These are phyloP conservation scores for Aristolochia contorta DNA, from an alignment of 164 flowering plant species.

Conservation along the genomic window DNA sequence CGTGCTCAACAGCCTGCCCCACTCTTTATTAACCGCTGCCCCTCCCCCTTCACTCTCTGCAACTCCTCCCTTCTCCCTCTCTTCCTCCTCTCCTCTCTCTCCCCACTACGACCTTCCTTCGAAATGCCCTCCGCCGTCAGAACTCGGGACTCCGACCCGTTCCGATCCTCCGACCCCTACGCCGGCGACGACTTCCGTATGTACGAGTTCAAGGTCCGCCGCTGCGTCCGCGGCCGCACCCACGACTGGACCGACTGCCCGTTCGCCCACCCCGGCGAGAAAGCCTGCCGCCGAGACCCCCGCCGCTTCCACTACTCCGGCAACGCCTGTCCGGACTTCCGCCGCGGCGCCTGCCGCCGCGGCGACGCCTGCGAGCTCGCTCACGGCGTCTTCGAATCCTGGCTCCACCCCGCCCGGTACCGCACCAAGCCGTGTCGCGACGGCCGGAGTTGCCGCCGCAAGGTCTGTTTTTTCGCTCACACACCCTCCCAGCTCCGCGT, in stretches of 20 bases:
- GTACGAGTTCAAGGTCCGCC: conserved; percentile 80
- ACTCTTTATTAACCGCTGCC: conserved; percentile 2
- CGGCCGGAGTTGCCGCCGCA: conserved; percentile 56
- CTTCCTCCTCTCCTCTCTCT: conserved; percentile 4
- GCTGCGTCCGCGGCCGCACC: conserved; percentile 70
- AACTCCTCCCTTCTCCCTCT: conserved; percentile 10
- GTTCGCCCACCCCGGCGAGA: conserved; percentile 91
- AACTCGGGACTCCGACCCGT: conserved; percentile 8
- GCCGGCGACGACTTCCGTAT: conserved; percentile 71
- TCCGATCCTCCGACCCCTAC: conserved; percentile 13
- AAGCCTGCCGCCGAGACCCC: conserved; percentile 82
- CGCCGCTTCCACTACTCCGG: conserved; percentile 55
- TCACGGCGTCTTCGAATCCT: conserved; percentile 87
- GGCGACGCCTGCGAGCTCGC: conserved; percentile 79
- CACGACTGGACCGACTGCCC: conserved; percentile 99
- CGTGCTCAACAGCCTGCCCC: conserved; percentile 12
- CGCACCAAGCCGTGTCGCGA: conserved; percentile 86
- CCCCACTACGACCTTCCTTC: conserved; percentile 16
- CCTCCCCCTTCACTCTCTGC: conserved; percentile 1
- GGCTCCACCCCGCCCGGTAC: conserved; percentile 86
- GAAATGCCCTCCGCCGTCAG: conserved; percentile 25
- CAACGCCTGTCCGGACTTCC: conserved; percentile 58
- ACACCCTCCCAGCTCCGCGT: conserved; percentile 58
- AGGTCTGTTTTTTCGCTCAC: conserved; percentile 91
- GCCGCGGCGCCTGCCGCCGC: conserved; percentile 34